phyloP scores from a whole-genome alignment of 2,329 filamentous ascomycete species.

The Monosporascus sp. region DNA sequence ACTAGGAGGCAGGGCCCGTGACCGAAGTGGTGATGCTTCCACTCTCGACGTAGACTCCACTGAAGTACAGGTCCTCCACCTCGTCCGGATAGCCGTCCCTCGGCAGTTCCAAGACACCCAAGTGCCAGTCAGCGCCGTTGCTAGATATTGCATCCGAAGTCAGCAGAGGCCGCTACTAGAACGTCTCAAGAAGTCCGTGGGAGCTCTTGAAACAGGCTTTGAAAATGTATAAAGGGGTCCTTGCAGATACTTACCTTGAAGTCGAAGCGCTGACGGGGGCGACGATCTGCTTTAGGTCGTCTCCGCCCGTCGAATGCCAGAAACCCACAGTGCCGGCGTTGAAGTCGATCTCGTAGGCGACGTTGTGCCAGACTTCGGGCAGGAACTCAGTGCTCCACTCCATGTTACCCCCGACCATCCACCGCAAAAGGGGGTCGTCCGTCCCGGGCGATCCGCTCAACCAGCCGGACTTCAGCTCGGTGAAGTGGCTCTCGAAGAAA shows the following conservation, averaged over 20 bases:
- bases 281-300: slow-evolving; percentile 52
- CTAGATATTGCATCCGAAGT: slow-evolving; percentile 29
- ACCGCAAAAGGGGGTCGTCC: slow-evolving; percentile 53
- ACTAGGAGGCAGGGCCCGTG: slow-evolving; percentile 14
- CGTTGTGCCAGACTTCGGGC: slow-evolving; percentile 66
- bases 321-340: slow-evolving; percentile 55
- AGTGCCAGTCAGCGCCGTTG: slow-evolving; percentile 68
- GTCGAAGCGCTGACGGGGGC: slow-evolving; percentile 55
- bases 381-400: slow-evolving; percentile 60
- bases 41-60: slow-evolving; percentile 64
- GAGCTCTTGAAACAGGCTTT: too few relatives aligned
- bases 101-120: slow-evolving; percentile 63
- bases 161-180: too few relatives aligned
- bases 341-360: slow-evolving; percentile 72
- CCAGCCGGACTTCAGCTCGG: slow-evolving; percentile 67
- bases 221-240: too few relatives aligned
- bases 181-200: too few relatives aligned
- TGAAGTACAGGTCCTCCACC: slow-evolving; percentile 66
- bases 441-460: slow-evolving; percentile 41
- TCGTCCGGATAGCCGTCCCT: slow-evolving; percentile 47
- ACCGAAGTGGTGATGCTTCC: slow-evolving; percentile 36
- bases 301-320: slow-evolving; percentile 63
- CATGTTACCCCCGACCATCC: slow-evolving; percentile 55
- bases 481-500: slow-evolving; percentile 67
- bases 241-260: slow-evolving; percentile 14